A percentile compares a stretch with the other conserved stretches of the same genome.
Evolutionary conservation across 1,139 yeast genomes (phyloP).

Genomic region (Spathaspora sp.): DNA sequence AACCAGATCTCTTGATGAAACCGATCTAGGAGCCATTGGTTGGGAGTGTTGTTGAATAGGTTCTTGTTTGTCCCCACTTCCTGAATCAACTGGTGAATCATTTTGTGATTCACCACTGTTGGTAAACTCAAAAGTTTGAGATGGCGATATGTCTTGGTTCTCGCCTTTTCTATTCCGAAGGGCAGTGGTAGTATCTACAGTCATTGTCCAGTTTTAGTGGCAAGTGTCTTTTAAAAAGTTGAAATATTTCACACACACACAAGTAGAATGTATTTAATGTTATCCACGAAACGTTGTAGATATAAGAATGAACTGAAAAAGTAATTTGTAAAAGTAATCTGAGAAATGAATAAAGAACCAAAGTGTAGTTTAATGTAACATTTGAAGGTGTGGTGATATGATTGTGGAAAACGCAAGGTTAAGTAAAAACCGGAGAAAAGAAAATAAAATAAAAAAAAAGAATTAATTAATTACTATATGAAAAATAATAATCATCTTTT

Average conservation of each 20-base stretch:
- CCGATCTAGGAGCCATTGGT: not conserved
- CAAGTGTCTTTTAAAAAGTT: not conserved
- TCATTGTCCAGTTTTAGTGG: not conserved
- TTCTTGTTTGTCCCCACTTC: not conserved
- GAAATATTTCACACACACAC: too few species aligned
- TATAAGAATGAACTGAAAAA: too few species aligned
- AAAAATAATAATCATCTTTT: not conserved
- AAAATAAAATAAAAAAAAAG: not conserved
- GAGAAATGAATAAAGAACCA: too few species aligned
- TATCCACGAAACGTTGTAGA: too few species aligned
- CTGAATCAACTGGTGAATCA: not conserved
- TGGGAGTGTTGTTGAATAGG: not conserved
- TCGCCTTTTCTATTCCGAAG: slow-evolving; percentile 1
- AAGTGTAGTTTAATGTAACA: not conserved
- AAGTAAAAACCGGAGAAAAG: not conserved
- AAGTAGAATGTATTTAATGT: too few species aligned
- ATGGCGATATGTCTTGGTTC: not conserved
- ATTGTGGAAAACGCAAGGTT: not conserved
- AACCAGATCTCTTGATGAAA: not conserved
- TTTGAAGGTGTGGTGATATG: not conserved
- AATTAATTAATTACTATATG: not conserved
- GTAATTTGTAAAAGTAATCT: too few species aligned
- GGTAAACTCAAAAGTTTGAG: not conserved
- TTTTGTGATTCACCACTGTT: not conserved
- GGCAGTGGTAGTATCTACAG: not conserved